phyloP scores from a whole-genome alignment of 768 basidiomycete genomes.

The Tephrocybe sp. region DNA sequence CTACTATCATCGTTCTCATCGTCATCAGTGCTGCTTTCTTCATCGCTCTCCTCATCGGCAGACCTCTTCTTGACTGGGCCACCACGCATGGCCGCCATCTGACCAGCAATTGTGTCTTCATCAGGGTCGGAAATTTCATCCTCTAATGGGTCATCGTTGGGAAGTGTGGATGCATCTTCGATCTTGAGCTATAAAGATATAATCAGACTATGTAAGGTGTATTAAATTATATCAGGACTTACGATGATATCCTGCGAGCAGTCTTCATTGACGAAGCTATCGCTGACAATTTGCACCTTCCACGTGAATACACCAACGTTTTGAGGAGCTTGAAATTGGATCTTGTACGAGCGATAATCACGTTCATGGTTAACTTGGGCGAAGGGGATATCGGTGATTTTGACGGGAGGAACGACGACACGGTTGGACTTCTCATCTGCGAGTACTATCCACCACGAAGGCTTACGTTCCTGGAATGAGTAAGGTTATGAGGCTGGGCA shows the following conservation, averaged over 20 bases:
- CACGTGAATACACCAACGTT: slow-evolving; percentile 84
- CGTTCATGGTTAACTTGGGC: slow-evolving; percentile 45
- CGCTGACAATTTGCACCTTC: slow-evolving; percentile 83
- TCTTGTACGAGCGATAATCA: slow-evolving; percentile 81
- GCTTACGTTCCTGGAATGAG: slow-evolving; percentile 77
- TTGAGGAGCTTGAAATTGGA: slow-evolving; percentile 95
- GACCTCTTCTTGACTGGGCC: slow-evolving; percentile 72
- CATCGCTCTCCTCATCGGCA: slow-evolving; percentile 56
- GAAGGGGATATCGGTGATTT: slow-evolving; percentile 78
- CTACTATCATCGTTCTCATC: slow-evolving; percentile 53
- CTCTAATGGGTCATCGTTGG: slow-evolving; percentile 60
- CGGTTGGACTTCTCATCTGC: slow-evolving; percentile 85
- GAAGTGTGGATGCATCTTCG: slow-evolving; percentile 64
- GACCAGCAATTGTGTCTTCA: slow-evolving; percentile 93
- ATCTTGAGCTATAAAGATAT: slow-evolving; percentile 67
- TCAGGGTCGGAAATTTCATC: slow-evolving; percentile 99
- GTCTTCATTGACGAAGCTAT: slow-evolving; percentile 88
- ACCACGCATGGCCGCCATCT: slow-evolving; percentile 97
- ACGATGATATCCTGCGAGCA: slow-evolving; percentile 70
- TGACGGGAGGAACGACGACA: slow-evolving; percentile 84
- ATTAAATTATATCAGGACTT: slow-evolving; percentile 28
- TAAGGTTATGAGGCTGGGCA: not conserved
- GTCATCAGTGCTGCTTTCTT: slow-evolving; percentile 52
- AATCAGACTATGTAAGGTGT: slow-evolving; percentile 12
- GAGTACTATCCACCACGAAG: slow-evolving; percentile 90